These are phyloP conservation scores for Podaxis sp. DNA, from an alignment of 768 basidiomycete genomes.

Conservation along the genomic window DNA sequence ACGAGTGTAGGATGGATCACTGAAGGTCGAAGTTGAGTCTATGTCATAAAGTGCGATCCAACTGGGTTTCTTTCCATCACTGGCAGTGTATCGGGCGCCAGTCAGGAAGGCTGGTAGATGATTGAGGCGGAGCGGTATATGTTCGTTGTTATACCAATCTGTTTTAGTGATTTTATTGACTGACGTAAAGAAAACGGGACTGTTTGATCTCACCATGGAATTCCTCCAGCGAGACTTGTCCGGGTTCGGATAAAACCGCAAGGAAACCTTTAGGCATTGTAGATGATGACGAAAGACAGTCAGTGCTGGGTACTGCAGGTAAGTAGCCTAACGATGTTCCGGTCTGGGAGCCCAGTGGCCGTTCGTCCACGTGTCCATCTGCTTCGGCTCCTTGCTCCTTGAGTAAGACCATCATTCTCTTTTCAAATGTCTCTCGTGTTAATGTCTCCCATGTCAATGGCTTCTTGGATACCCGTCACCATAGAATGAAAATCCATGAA, in stretches of 20 bases:
- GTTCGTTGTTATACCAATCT: conserved; percentile 61
- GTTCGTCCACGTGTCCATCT: too few species aligned
- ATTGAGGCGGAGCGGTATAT: conserved; percentile 50
- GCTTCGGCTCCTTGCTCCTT: too few species aligned
- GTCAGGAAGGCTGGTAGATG: conserved; percentile 45
- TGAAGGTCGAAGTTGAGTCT: conserved; percentile 39
- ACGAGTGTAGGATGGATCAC: conserved; percentile 41
- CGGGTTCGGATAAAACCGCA: conserved; percentile 48
- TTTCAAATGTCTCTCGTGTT: too few species aligned
- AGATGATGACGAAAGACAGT: conserved; percentile 21
- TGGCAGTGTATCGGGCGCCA: conserved; percentile 43
- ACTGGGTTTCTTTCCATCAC: conserved; percentile 34
- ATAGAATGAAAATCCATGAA: too few species aligned
- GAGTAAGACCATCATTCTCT: too few species aligned
- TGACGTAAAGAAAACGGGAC: neutral
- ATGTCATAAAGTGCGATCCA: conserved; percentile 56
- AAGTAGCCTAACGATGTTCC: neutral
- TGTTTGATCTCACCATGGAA: conserved; percentile 38
- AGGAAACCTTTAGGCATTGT: conserved; percentile 41
- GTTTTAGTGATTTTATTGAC: neutral
- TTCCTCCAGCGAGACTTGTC: conserved; percentile 42
- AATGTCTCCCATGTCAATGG: too few species aligned
- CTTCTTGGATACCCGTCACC: too few species aligned
- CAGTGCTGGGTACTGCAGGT: neutral
- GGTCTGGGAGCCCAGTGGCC: neutral